A percentile compares a stretch with the other conserved stretches of the same genome.
Conservation (phyloP, 129 eudicot species). For the Mikania micrantha region DNA sequence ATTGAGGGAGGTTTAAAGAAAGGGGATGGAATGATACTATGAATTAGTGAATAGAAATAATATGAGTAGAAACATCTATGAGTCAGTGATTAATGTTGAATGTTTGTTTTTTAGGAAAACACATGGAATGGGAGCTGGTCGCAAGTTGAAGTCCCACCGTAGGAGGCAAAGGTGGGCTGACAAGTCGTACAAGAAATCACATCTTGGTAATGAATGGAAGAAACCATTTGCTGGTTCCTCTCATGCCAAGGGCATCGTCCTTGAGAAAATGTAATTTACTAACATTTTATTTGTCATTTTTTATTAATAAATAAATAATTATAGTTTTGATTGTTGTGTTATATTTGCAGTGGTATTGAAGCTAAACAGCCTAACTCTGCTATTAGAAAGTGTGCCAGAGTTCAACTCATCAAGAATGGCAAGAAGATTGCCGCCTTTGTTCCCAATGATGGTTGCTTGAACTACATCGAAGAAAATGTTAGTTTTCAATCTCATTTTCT, state of each 20-base stretch:
- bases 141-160: constrained; percentile 51
- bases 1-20: not conserved
- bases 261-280: constrained; percentile 39
- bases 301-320: not conserved
- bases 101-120: constrained; percentile 29
- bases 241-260: constrained; percentile 56
- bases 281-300: not conserved
- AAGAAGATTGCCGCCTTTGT: no score
- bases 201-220: constrained; percentile 59
- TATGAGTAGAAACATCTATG: not conserved
- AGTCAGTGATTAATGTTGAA: not conserved
- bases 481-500: not conserved
- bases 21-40: not conserved
- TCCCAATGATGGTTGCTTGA: no score
- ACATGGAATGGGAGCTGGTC: constrained; percentile 67
- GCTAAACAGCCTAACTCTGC: no score
- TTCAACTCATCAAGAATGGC: no score
- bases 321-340: not conserved
- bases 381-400: no score
- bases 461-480: constrained; percentile 61
- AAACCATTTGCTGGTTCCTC: constrained; percentile 60
- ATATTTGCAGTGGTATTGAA: constrained; percentile 35
- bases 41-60: no score
- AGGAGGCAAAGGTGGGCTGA: no score
- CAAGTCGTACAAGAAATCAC: constrained; percentile 51